Conservation (phyloP, 306 rosid species). For the Vigna reflexopilosa region DNA sequence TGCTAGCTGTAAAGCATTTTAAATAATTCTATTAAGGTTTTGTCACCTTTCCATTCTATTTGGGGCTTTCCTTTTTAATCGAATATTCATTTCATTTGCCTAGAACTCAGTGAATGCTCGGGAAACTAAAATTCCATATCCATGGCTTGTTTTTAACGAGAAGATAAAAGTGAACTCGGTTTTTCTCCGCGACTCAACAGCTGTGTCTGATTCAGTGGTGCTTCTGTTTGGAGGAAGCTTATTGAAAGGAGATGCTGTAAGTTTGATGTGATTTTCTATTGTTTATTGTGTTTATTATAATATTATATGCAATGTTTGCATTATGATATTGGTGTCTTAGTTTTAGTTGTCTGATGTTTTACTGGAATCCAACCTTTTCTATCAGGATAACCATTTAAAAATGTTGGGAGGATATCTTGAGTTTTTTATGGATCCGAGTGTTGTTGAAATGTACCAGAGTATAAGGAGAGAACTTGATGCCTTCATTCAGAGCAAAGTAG, state of each 20-base stretch:
- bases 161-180: conserved; percentile 96
- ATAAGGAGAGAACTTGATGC: conserved; percentile 78
- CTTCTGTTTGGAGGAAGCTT: conserved; percentile 94
- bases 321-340: conserved; percentile 7
- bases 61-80: conserved; percentile 36
- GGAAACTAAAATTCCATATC: conserved; percentile 86
- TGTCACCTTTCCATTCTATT: conserved; percentile 30
- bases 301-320: conserved; percentile 3
- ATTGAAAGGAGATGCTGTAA: conserved; percentile 71
- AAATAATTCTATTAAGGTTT: background rate
- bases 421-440: conserved; percentile 82
- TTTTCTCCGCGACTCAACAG: conserved; percentile 97
- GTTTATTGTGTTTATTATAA: conserved; percentile 12
- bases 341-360: conserved; percentile 25
- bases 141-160: conserved; percentile 97
- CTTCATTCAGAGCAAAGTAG: conserved; percentile 81
- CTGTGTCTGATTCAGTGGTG: conserved; percentile 79
- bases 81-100: conserved; percentile 43
- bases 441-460: conserved; percentile 76
- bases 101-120: conserved; percentile 97
- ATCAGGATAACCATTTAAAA: conserved; percentile 87
- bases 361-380: conserved; percentile 36
- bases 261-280: conserved; percentile 40
- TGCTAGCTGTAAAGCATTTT: conserved; percentile 33
- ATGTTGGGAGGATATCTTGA: conserved; percentile 96